Evolutionary conservation across 441 rosid genomes (phyloP).

Genomic region (Pelargonium australe): DNA sequence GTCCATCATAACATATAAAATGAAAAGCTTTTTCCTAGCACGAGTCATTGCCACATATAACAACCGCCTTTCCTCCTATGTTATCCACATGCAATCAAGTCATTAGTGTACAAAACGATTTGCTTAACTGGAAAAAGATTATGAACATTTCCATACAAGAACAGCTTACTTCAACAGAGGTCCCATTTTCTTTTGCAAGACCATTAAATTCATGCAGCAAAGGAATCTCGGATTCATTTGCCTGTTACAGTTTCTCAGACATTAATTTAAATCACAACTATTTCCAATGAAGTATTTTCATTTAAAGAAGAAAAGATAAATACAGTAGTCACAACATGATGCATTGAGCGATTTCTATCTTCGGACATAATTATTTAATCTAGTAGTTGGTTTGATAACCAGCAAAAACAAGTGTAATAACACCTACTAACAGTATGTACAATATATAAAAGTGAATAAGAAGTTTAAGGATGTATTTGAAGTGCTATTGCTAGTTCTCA

Average conservation of each 20-base stretch:
- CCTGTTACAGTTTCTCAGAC: slow-evolving; percentile 38
- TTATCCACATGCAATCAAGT: slow-evolving; percentile 20
- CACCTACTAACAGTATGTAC: not conserved
- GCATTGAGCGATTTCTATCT: not conserved
- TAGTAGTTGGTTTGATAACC: slow-evolving; percentile 1
- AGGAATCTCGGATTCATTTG: slow-evolving; percentile 95
- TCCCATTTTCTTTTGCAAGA: slow-evolving; percentile 42
- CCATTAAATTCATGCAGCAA: slow-evolving; percentile 62
- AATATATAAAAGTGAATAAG: not conserved
- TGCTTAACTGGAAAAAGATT: slow-evolving; percentile 2
- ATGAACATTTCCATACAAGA: slow-evolving; percentile 17
- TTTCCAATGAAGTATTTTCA: not conserved
- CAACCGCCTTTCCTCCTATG: slow-evolving; percentile 88
- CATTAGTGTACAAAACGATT: slow-evolving; percentile 13
- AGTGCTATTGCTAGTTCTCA: not conserved
- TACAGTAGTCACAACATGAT: not conserved
- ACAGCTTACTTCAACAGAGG: slow-evolving; percentile 59
- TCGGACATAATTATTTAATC: not conserved
- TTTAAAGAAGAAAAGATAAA: not conserved
- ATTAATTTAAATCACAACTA: slow-evolving; percentile 8
- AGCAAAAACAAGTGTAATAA: not conserved
- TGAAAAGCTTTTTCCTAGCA: slow-evolving; percentile 75
- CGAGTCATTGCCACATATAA: slow-evolving; percentile 97
- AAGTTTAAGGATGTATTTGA: not conserved
- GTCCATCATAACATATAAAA: slow-evolving; percentile 74